Evolutionary conservation across 495 filamentous ascomycete species (phyloP).

Genomic region (Gamarada debralockiae): DNA sequence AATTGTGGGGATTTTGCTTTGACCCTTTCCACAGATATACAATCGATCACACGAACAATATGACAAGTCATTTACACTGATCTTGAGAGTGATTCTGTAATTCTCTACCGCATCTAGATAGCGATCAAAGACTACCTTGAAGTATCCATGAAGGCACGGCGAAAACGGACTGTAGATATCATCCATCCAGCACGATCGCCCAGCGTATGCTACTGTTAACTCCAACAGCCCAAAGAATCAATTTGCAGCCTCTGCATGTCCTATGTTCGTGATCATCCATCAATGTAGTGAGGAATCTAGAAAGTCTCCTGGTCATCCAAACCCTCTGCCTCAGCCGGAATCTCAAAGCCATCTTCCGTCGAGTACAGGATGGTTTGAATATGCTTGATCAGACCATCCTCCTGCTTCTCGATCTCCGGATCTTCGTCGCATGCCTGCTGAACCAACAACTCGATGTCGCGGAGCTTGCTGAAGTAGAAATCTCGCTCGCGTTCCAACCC

Average conservation of each 20-base stretch:
- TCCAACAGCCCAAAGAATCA: slow-evolving; percentile 19
- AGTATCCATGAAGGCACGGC: too few relatives aligned
- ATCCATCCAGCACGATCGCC: background rate
- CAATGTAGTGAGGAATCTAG: slow-evolving; percentile 35
- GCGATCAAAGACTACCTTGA: too few relatives aligned
- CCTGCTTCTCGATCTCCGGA: slow-evolving; percentile 87
- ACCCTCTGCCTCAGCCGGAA: slow-evolving; percentile 64
- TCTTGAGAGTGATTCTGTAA: too few relatives aligned
- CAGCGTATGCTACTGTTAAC: slow-evolving; percentile 17
- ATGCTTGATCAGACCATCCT: slow-evolving; percentile 84
- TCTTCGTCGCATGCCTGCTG: slow-evolving; percentile 89
- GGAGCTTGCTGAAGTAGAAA: slow-evolving; percentile 98
- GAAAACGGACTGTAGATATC: background rate
- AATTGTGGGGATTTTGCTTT: too few relatives aligned
- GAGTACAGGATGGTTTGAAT: slow-evolving; percentile 97
- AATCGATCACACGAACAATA: too few relatives aligned
- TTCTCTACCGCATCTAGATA: too few relatives aligned
- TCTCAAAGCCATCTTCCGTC: slow-evolving; percentile 89
- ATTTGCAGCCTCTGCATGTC: slow-evolving; percentile 9
- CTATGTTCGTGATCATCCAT: slow-evolving; percentile 16
- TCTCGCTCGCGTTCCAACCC: slow-evolving; percentile 91
- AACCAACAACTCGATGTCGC: slow-evolving; percentile 92
- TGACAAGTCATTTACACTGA: too few relatives aligned
- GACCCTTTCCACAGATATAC: too few relatives aligned
- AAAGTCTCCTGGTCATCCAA: slow-evolving; percentile 75